Evolutionary conservation across 805 yeast species (phyloP), one percentile per base, ranked within the genome.

Genomic region (Lipomyces chichibuensis): DNA sequence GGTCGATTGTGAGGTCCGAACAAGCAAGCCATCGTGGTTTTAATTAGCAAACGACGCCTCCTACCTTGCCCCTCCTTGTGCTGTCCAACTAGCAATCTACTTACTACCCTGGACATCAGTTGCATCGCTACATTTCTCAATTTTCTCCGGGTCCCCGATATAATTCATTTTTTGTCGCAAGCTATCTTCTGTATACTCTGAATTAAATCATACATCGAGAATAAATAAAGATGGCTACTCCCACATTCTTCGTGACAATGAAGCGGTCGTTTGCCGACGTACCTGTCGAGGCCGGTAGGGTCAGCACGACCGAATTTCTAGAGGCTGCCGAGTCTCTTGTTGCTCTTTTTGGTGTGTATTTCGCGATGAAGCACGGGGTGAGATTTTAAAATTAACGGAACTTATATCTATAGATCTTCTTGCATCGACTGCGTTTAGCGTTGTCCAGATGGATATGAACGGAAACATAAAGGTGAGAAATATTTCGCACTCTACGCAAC

Each of bases 301-400:
- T 92, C 75, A 82, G 88, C 74, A 91, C 97, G 20, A 80, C 87
- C 23, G 87, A 86, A 74, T 92, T 92, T 75, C 83, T 92, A 70
- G 91, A 87, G 75, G 97, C 97, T 14, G 82, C 95, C 23, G 95
- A 88, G 79, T 88, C 96, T 11, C 82, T 92, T 67, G 91, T 92
- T 73, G 87, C 89, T 77, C 82, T 92, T 69, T 92, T 92, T 77
- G 95, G 85, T 83, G 73, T 37, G 84, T 79, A 17, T 23, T 52
- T 25, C 1, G 8, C 32, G 32, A 1, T 29, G 32, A 29, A 29
- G 32, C 5, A 29, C 32, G 32, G 32, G 32, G 32, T 29, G 32
- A 29, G 32, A 29, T 29, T 29, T 29, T 29, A 7, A 4, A 4
- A 0, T 5, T 29, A 29, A 29, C 29, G 32, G 32, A 29, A 29